These are phyloP conservation scores for Vachellia collinsii DNA, from an alignment of 306 rosid genomes.

Conservation along the genomic window DNA sequence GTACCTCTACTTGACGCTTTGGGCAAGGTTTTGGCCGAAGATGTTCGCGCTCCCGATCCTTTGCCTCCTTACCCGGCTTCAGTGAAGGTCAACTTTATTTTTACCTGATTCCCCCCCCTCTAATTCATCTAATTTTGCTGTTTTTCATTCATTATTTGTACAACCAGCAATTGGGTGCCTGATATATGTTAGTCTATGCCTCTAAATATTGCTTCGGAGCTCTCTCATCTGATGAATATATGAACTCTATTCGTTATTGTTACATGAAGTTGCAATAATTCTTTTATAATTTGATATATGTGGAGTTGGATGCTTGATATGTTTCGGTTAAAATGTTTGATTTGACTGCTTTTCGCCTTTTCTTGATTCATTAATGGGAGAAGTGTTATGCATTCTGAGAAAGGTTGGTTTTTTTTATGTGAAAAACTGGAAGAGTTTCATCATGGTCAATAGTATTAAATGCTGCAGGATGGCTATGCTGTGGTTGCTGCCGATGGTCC, in stretches of 20 bases:
- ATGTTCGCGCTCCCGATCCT: constrained; percentile 69
- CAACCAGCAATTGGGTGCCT: not conserved
- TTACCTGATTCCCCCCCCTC: not conserved
- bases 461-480: constrained; percentile 86
- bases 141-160: not conserved
- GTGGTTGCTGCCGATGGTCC: constrained; percentile 89
- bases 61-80: constrained; percentile 87
- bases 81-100: constrained; percentile 51
- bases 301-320: not conserved
- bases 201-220: not conserved
- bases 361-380: not conserved
- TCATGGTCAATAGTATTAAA: not conserved
- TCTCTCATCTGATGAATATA: not conserved
- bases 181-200: not conserved
- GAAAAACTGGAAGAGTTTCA: not conserved
- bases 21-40: constrained; percentile 77
- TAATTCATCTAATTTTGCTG: not conserved
- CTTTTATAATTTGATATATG: not conserved
- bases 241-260: not conserved
- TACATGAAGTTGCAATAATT: not conserved
- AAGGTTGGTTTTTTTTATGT: not conserved
- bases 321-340: not conserved
- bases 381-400: not conserved
- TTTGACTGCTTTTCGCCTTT: not conserved
- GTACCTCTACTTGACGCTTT: constrained; percentile 70